These are phyloP conservation scores for Gamsiella multidivaricata DNA, from an alignment of 192 early-diverging fungal species.

Conservation along the genomic window DNA sequence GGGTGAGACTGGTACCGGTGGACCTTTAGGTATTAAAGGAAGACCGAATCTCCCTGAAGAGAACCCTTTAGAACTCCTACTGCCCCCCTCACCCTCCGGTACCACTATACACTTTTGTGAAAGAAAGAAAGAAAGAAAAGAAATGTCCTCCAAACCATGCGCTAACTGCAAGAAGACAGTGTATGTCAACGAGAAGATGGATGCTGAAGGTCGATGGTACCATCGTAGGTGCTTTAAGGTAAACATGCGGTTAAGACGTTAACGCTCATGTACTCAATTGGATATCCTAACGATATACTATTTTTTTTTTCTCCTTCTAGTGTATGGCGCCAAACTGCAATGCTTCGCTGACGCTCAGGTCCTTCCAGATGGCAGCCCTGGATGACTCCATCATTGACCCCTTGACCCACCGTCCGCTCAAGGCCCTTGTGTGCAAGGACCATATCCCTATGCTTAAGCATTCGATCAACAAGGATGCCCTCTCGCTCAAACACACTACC, in stretches of 20 bases:
- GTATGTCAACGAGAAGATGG: constrained; percentile 49
- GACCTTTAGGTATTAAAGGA: no score
- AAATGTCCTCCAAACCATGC: constrained; percentile 47
- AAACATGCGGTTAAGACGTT: not conserved
- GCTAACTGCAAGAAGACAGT: constrained; percentile 49
- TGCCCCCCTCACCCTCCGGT: not conserved
- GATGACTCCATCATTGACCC: constrained; percentile 18
- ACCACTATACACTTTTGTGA: not conserved
- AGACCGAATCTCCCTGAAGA: not conserved
- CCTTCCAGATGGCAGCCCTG: constrained; percentile 41
- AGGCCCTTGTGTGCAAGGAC: constrained; percentile 49
- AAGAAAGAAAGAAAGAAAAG: constrained; percentile 7
- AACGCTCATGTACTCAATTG: not conserved
- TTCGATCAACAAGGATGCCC: constrained; percentile 13
- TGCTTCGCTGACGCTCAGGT: constrained; percentile 19
- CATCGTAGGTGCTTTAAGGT: constrained; percentile 52
- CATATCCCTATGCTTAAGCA: constrained; percentile 44
- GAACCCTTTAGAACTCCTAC: not conserved
- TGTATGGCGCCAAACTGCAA: constrained; percentile 36
- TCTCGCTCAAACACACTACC: constrained; percentile 24
- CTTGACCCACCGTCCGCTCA: constrained; percentile 16
- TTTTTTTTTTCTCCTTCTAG: no score
- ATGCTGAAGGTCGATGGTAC: constrained; percentile 43
- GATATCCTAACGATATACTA: not conserved
- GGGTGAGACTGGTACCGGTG: no score